Base-by-base conservation (phyloP, 805 yeast genomes). In the Barnettozyma salicaria region DNA sequence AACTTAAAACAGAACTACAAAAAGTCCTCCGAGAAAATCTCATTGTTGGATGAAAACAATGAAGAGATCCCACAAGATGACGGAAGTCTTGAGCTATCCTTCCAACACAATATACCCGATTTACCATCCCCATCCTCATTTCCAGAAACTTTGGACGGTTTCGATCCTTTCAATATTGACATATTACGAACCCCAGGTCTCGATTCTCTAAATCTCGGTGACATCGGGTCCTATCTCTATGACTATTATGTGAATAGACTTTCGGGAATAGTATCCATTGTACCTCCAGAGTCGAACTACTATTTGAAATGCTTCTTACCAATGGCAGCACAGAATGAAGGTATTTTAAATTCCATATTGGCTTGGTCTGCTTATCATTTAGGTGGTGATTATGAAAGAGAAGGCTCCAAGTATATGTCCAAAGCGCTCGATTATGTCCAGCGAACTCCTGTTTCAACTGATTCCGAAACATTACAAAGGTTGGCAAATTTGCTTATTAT, bases 401-500 rank as follows among this genome's bases (percentile, higher is more conserved):
- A 71, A 45, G 83, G 80, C 5, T 48, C 55, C 4, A 64, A 64
- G 41, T 76, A 70, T 48, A 65, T 74, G 34, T 60, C 66, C 14
- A 54, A 59, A 42, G 77, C 82, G 1, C 50, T 75, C 12, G 58
- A 61, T 27, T 70, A 67, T 42, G 56, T 74, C 30, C 54, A 57
- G 23, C 50, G 50, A 3, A 56, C 58, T 3, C 65, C 67, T 4
- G 39, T 44, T n/a, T 38, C 32, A 25, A 39, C 44, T 3, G 55
- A 55, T 23, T 31, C 42, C 14, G 53, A 52, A 9, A 45, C 49
- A 40, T 41, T 57, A 35, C 61, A 48, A 44, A 69, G 79, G 41
- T 54, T 84, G 30, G 89, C 94, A 1, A 73, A 80, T 13, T 63
- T 80, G 36, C 59, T 84, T 43, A 74, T 85, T 35, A 64, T 84